Conservation (phyloP, 768 basidiomycete genomes). For the Collybia sp. region DNA sequence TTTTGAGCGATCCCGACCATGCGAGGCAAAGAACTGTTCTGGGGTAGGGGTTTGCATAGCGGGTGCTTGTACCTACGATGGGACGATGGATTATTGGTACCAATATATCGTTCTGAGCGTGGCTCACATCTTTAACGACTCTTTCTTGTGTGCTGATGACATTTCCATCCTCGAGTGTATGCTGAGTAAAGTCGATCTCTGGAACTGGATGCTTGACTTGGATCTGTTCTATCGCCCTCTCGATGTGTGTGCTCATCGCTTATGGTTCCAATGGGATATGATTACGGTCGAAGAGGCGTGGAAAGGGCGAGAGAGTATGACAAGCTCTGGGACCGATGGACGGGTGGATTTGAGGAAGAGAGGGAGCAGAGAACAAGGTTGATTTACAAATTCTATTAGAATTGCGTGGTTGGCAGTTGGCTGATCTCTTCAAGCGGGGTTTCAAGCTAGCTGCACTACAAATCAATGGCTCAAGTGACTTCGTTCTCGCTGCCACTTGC, state of each 20-base stretch:
- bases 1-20: conserved; percentile 74
- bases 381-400: background rate
- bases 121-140: conserved; percentile 89
- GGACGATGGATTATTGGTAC: background rate
- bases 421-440: background rate
- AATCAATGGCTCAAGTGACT: too few relatives aligned
- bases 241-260: conserved; percentile 50
- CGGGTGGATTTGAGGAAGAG: conserved; percentile 1
- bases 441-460: background rate
- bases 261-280: conserved; percentile 4
- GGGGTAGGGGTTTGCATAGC: conserved; percentile 90
- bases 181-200: conserved; percentile 86
- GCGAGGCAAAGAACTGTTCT: conserved; percentile 85
- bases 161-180: conserved; percentile 89
- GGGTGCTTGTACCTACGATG: conserved; percentile 88
- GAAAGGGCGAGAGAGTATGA: conserved; percentile 7
- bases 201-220: conserved; percentile 46
- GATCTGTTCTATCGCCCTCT: conserved; percentile 67
- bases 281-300: conserved; percentile 8
- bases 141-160: conserved; percentile 91
- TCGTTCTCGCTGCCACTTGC: background rate
- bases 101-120: conserved; percentile 1
- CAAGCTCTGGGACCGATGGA: conserved; percentile 2
- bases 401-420: background rate
- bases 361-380: conserved; percentile 9